Base-by-base conservation (phyloP, 805 yeast species). In the Saccharomycopsis fermentans region DNA sequence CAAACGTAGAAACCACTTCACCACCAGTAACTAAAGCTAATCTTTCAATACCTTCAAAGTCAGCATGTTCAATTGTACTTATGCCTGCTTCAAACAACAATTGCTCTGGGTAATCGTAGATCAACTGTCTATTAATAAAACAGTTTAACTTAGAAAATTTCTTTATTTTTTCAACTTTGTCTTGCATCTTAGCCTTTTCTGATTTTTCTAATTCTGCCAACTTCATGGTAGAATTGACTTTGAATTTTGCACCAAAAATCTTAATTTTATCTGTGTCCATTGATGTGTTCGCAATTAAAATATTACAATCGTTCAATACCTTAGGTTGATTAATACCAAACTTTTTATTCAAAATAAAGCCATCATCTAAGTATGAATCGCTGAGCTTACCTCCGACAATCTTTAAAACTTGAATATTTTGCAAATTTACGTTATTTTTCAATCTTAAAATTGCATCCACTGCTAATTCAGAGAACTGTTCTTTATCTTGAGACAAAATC, bases 41-140 rank as follows among this genome's bases (percentile, higher is more conserved):
- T 70, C 98, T 84, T 76, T 94, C 99, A 58, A 94, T 89, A 68
- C 98, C 99, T 68, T 89, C 98, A 67, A 94, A 94, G 72, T 94
- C 99, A 16, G 99, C 98, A 70, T 94, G 99, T 73, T 94, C 99
- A 63, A 94, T 90, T 24, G 97, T 84, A 72, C 89, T 91, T 66
- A 94, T 87, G 57, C 84, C 82, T 50, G 90, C 73, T 65, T 92
- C 99, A 5, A 96, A 80, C 68, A 94, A 88, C 65, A 94, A 78
- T 73, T 89, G 97, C 74, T 94, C 99, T 27, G 99, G 99, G 81
- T 92, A 94, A 75, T 94, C 97, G 74, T 94, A 94, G 68, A 94
- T 94, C 68, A 94, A 81, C 74, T 94, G 99, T 69, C 99, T 84
- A 76, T 94, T 94, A 65, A 94, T 90, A 71, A 94, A 94, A 66